phyloP scores from a whole-genome alignment of 345 rosid species.

The Eutrema japonicum region DNA sequence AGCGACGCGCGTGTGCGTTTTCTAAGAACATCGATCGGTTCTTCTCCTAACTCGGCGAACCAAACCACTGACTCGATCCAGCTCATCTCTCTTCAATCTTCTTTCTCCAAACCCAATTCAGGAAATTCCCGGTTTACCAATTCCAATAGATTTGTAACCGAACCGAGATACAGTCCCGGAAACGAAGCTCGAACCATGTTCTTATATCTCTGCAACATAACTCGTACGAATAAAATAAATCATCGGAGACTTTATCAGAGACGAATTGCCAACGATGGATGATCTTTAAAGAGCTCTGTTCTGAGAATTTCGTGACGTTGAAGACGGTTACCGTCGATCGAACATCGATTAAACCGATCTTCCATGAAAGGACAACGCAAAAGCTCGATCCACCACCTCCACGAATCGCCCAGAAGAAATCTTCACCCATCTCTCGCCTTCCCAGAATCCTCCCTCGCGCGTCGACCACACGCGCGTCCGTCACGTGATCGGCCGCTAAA shows the following conservation, averaged over 20 bases:
- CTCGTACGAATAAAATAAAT: constrained; percentile 67
- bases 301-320: constrained; percentile 40
- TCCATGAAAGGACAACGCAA: constrained; percentile 64
- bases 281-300: constrained; percentile 47
- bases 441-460: constrained; percentile 51
- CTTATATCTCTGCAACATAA: constrained; percentile 39
- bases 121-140: constrained; percentile 45
- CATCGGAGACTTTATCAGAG: constrained; percentile 40
- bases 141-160: constrained; percentile 28
- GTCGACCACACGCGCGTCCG: constrained; percentile 61
- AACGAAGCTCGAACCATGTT: constrained; percentile 43
- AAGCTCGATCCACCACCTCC: constrained; percentile 78
- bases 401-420: constrained; percentile 75
- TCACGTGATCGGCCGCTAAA: constrained; percentile 52
- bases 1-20: constrained; percentile 26
- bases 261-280: constrained; percentile 56
- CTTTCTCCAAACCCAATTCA: constrained; percentile 45
- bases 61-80: constrained; percentile 54
- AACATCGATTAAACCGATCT: constrained; percentile 50
- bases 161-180: constrained; percentile 52
- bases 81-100: constrained; percentile 51
- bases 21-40: constrained; percentile 39
- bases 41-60: constrained; percentile 45
- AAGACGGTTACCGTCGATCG: constrained; percentile 61
- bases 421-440: constrained; percentile 67